Percentiles rank a stretch among this genome's conserved stretches.
Evolutionary conservation across 306 rosid genomes (phyloP).

Genomic region (Carpinus fangiana): DNA sequence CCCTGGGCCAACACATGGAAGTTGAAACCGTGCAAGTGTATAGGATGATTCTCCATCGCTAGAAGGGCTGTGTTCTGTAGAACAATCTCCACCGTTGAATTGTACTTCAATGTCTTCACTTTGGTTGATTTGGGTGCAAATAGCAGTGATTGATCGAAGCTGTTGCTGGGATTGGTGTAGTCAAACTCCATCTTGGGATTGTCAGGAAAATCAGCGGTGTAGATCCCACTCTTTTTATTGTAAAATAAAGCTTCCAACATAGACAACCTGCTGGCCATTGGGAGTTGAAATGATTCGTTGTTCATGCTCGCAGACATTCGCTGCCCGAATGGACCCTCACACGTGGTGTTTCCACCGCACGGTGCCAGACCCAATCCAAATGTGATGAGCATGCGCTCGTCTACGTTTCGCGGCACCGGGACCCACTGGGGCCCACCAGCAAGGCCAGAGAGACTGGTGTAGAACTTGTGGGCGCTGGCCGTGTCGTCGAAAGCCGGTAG

Average conservation of each 20-base stretch:
- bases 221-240: conserved; percentile 28
- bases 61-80: conserved; percentile 49
- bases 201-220: conserved; percentile 52
- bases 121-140: conserved; percentile 55
- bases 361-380: conserved; percentile 33
- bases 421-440: conserved; percentile 51
- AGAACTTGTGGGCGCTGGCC: conserved; percentile 47
- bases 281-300: conserved; percentile 60
- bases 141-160: not conserved
- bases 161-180: conserved; percentile 27
- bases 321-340: conserved; percentile 21
- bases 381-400: conserved; percentile 52
- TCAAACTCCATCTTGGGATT: conserved; percentile 39
- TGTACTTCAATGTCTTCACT: conserved; percentile 54
- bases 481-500: conserved; percentile 47
- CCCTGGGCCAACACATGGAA: conserved; percentile 70
- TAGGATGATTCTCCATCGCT: conserved; percentile 47
- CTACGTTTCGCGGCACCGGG: conserved; percentile 43
- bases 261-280: conserved; percentile 17
- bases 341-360: conserved; percentile 34
- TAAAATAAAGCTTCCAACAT: conserved; percentile 51
- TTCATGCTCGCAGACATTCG: conserved; percentile 63
- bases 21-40: conserved; percentile 65
- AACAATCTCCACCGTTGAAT: conserved; percentile 57
- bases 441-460: conserved; percentile 38